A percentile compares a stretch with the other conserved stretches of the same genome.
Evolutionary conservation across 140 eudicot species (phyloP).

Genomic region (Oenanthe javanica): DNA sequence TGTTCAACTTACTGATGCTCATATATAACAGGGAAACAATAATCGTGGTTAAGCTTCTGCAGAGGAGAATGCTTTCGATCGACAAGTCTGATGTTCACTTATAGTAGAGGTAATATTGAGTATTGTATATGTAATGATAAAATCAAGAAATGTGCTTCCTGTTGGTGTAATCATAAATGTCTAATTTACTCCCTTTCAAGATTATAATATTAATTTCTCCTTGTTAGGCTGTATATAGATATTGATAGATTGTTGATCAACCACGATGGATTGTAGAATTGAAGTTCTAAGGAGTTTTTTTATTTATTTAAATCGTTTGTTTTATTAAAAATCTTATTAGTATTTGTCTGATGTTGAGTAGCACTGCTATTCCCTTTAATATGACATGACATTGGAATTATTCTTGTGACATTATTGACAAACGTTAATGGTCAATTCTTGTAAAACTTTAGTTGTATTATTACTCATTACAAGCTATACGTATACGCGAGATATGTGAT

Average conservation of each 20-base stretch:
- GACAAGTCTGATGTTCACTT: neutral
- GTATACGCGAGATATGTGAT: neutral
- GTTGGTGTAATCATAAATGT: constrained; percentile 1
- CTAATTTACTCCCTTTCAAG: too few relatives aligned
- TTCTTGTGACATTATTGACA: neutral
- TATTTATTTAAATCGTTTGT: neutral
- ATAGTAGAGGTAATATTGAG: neutral
- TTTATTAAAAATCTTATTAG: neutral
- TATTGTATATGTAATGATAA: constrained; percentile 12
- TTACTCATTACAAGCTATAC: neutral
- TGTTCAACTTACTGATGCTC: neutral
- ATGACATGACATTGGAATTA: neutral
- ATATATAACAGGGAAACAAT: constrained; percentile 28
- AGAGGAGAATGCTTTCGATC: neutral
- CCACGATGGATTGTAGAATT: too few relatives aligned
- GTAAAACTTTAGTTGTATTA: neutral
- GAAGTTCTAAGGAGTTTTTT: neutral
- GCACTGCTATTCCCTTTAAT: neutral
- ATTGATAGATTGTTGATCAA: too few relatives aligned
- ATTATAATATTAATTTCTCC: too few relatives aligned
- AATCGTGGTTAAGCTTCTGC: constrained; percentile 17
- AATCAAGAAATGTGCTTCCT: constrained; percentile 26
- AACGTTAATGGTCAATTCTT: neutral
- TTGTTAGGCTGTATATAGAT: too few relatives aligned
- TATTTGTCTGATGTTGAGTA: neutral